Evolutionary conservation across 768 basidiomycete genomes (phyloP).

Genomic region (Pisolithus sp.): DNA sequence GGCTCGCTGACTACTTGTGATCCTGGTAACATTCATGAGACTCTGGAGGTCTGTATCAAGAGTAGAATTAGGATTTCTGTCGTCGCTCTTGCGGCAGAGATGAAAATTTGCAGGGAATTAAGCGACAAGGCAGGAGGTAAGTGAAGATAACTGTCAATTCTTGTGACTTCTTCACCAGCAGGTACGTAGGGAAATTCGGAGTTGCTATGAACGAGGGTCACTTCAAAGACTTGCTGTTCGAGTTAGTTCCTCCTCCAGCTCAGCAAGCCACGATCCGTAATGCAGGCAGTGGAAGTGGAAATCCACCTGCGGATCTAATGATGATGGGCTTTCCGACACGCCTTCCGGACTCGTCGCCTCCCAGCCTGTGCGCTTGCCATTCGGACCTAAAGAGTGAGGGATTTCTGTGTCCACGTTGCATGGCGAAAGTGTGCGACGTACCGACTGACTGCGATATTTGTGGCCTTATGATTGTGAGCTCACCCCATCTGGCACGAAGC

Average conservation of each 20-base stretch:
- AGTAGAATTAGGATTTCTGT: slow-evolving; percentile 88
- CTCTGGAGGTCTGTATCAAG: slow-evolving; percentile 76
- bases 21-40: slow-evolving; percentile 93
- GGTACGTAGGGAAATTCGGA: slow-evolving; percentile 67
- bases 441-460: slow-evolving; percentile 98
- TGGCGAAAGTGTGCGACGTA: slow-evolving; percentile 91
- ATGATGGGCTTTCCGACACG: slow-evolving; percentile 99
- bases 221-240: slow-evolving; percentile 92
- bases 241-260: slow-evolving; percentile 91
- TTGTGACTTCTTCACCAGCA: slow-evolving; percentile 1
- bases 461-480: slow-evolving; percentile 95
- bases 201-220: slow-evolving; percentile 99
- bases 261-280: slow-evolving; percentile 52
- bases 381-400: slow-evolving; percentile 88
- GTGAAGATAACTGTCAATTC: slow-evolving; percentile 1
- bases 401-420: slow-evolving; percentile 91
- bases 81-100: slow-evolving; percentile 93
- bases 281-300: slow-evolving; percentile 40
- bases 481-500: slow-evolving; percentile 93
- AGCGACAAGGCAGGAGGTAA: slow-evolving; percentile 88
- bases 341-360: slow-evolving; percentile 74
- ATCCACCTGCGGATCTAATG: slow-evolving; percentile 85
- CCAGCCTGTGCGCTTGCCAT: slow-evolving; percentile 89
- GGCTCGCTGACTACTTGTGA: slow-evolving; percentile 96
- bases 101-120: slow-evolving; percentile 93